Evolutionary conservation across 129 eudicot species (phyloP).

Genomic region (Dittrichia graveolens): DNA sequence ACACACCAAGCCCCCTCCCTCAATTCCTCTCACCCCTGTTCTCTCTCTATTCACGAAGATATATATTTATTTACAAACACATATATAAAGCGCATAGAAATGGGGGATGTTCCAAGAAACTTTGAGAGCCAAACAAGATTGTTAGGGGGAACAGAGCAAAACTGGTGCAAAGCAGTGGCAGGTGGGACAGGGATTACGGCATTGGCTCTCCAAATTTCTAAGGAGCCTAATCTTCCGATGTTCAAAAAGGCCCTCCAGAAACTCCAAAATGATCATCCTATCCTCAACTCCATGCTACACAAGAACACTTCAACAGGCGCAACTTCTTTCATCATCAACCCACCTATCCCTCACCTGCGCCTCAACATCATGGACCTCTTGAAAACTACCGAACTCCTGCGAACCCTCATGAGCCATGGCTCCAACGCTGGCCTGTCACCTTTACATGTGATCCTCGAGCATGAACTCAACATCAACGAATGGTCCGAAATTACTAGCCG

Average conservation of each 20-base stretch:
- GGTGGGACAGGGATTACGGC: constrained; percentile 55
- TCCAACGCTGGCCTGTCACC: constrained; percentile 33
- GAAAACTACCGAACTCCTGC: constrained; percentile 41
- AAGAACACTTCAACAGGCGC: constrained; percentile 39
- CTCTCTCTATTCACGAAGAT: neutral
- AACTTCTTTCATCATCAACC: constrained; percentile 40
- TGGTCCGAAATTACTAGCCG: constrained; percentile 38
- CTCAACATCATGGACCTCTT: constrained; percentile 28
- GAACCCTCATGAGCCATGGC: constrained; percentile 22
- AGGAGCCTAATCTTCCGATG: constrained; percentile 31
- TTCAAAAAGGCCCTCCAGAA: constrained; percentile 47
- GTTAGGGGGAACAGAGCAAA: constrained; percentile 47
- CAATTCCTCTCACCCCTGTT: neutral
- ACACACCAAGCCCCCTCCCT: neutral
- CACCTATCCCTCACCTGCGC: constrained; percentile 27
- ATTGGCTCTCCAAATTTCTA: constrained; percentile 50
- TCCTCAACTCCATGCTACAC: constrained; percentile 54
- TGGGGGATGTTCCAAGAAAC: constrained; percentile 21
- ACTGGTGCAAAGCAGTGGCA: constrained; percentile 49
- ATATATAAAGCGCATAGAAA: constrained; percentile 9
- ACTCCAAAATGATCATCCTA: constrained; percentile 56
- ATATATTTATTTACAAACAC: constrained; percentile 9
- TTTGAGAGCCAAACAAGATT: constrained; percentile 35
- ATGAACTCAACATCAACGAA: constrained; percentile 43
- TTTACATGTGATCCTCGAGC: constrained; percentile 46